These are phyloP conservation scores for Colletotrichum horii DNA, from an alignment of 2,329 filamentous ascomycete species.

Conservation along the genomic window DNA sequence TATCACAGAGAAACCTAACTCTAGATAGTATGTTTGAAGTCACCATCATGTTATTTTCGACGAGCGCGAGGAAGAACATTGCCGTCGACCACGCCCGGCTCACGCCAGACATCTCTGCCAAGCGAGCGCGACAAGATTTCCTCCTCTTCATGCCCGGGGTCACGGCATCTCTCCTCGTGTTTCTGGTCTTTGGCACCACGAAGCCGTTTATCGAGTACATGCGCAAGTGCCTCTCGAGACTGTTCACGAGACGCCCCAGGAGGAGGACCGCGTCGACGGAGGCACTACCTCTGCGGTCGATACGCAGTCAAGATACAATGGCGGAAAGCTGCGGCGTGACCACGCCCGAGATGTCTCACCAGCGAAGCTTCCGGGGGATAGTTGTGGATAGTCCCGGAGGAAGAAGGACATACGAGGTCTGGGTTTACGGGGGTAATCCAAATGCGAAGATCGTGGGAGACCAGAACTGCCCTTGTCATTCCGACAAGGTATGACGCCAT, in stretches of 20 bases:
- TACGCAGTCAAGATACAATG: not conserved
- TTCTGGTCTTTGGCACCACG: constrained; percentile 28
- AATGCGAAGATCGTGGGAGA: not conserved
- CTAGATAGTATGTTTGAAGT: constrained; percentile 36
- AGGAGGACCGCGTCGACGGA: not conserved
- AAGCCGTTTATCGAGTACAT: constrained; percentile 24
- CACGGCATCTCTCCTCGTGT: constrained; percentile 23
- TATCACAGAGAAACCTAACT: not conserved
- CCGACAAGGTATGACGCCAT: not conserved
- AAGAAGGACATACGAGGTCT: not conserved
- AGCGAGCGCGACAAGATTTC: constrained; percentile 16
- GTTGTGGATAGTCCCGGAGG: not conserved
- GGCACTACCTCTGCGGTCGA: not conserved
- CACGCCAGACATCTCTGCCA: constrained; percentile 34
- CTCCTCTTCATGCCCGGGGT: constrained; percentile 28
- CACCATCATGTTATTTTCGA: constrained; percentile 40
- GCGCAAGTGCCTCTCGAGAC: not conserved
- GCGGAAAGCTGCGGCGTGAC: not conserved
- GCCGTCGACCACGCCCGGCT: constrained; percentile 29
- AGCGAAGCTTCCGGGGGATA: not conserved
- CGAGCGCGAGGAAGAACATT: constrained; percentile 35
- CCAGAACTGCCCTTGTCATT: not conserved
- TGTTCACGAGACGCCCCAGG: not conserved
- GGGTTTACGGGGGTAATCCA: not conserved
- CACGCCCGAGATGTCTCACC: not conserved